Base-by-base conservation (phyloP, 441 rosid species). In the Adansonia madagascariensis region DNA sequence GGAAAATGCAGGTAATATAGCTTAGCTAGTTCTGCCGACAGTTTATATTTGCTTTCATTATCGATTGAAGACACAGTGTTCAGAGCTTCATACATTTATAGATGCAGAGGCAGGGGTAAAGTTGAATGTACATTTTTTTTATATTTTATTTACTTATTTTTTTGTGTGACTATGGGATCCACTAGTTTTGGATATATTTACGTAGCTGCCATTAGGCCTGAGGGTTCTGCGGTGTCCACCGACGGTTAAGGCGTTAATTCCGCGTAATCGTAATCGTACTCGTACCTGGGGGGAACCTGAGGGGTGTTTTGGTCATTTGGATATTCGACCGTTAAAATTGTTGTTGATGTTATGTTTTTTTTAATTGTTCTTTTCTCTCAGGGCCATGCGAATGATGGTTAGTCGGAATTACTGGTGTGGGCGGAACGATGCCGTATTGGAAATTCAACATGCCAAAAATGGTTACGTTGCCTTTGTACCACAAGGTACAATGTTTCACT, bases 201-300 rank as follows among this genome's bases (percentile, higher is more conserved):
- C 90, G 14, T 10, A 1, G 15, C 22, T 81, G 88, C 89, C 95
- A 84, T 70, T 77, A 1, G 3, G 22, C 41, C 41, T 35, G 41
- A 6, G 6, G 8, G 57, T 53, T 1, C 11, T 12, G 4, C 18
- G 80, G 92, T 90, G 20, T 88, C 94, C 86, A 85, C 81, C 84
- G 91, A 82, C 93, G 71, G 97, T 94, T 88, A 84, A 81, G 89
- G 90, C 91, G 89, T 86, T 80, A 88, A 89, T 80, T 86, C 86
- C 88, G 86, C 87, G 11, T 73, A 73, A 68, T 81, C 87, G 11
- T 73, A 73, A 68, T 81, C 81, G 84, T 74, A 60, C 66, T 35
- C 41, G 41, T 35, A 35, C 41, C 66, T 27, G 67, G 57, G 14
- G 20, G 62, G 24, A 15, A 73, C 0, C 4, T 35, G 41, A 11